Percentiles rank a stretch among this genome's conserved stretches.
Evolutionary conservation across 2,329 filamentous ascomycete genomes (phyloP).

Genomic region (Penicillium thymicola): DNA sequence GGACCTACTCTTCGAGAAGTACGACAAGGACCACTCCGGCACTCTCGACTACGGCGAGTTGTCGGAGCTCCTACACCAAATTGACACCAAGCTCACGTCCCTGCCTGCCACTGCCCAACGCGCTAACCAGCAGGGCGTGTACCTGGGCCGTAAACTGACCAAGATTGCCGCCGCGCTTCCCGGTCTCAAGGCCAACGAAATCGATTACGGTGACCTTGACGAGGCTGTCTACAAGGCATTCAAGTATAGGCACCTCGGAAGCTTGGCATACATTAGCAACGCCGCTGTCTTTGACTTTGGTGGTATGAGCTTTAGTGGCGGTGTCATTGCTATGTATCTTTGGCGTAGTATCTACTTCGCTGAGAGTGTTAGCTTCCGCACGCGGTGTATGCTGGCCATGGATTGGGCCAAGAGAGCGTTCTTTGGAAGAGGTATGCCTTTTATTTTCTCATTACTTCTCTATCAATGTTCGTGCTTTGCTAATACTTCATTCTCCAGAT

Average conservation of each 20-base stretch:
- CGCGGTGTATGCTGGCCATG: conserved; percentile 86
- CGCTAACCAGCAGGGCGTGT: conserved; percentile 91
- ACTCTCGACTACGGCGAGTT: conserved; percentile 94
- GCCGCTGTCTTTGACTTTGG: conserved; percentile 90
- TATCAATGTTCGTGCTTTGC: background rate
- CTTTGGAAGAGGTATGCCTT: conserved; percentile 82
- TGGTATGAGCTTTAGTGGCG: conserved; percentile 74
- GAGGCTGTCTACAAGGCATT: conserved; percentile 92
- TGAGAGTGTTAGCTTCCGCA: conserved; percentile 90
- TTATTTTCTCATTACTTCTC: background rate
- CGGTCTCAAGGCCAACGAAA: conserved; percentile 72
- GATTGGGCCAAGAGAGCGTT: conserved; percentile 97
- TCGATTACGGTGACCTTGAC: conserved; percentile 85
- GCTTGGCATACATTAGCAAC: conserved; percentile 91
- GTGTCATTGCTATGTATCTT: conserved; percentile 87
- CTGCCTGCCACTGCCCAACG: conserved; percentile 93
- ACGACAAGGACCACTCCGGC: conserved; percentile 89
- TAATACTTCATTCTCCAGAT: conserved; percentile 36
- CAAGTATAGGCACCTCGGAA: conserved; percentile 88
- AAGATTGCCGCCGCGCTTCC: conserved; percentile 76
- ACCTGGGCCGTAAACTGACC: conserved; percentile 91
- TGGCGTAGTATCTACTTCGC: conserved; percentile 98
- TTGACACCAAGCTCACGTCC: conserved; percentile 91
- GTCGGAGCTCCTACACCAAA: conserved; percentile 80
- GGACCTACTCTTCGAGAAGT: conserved; percentile 85